Conservation (phyloP, 371 early-diverging fungal genomes). For the Apophysomyces variabilis region DNA sequence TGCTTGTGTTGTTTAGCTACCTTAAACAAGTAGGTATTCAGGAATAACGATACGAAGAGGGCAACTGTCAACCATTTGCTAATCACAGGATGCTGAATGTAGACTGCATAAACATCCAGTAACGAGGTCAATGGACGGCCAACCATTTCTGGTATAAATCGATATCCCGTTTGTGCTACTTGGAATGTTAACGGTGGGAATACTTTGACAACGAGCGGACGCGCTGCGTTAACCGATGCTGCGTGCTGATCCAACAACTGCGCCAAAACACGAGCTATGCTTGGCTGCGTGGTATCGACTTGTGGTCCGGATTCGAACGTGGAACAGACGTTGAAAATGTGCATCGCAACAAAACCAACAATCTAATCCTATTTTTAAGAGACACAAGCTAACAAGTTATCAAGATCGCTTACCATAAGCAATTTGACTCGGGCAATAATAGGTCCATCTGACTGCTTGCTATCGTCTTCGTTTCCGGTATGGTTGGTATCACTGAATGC, state of each 20-base stretch:
- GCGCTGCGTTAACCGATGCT: constrained; percentile 26
- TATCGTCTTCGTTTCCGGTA: constrained; percentile 15
- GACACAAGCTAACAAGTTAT: neutral
- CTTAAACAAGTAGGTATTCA: constrained; percentile 66
- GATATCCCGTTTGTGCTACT: constrained; percentile 17
- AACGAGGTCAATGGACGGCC: constrained; percentile 45
- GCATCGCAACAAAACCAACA: constrained; percentile 52
- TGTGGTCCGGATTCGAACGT: constrained; percentile 37
- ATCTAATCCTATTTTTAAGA: constrained; percentile 11
- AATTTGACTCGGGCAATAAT: constrained; percentile 60
- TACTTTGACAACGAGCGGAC: constrained; percentile 54
- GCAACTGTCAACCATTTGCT: constrained; percentile 59
- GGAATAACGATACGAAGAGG: constrained; percentile 55
- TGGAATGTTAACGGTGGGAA: constrained; percentile 52
- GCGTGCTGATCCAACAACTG: constrained; percentile 40
- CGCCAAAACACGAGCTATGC: constrained; percentile 39
- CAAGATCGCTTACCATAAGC: constrained; percentile 25
- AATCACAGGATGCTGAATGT: constrained; percentile 62
- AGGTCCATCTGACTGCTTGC: constrained; percentile 54
- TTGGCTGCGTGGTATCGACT: constrained; percentile 39
- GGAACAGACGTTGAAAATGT: constrained; percentile 64
- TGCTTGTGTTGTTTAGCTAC: constrained; percentile 49
- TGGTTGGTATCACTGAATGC: constrained; percentile 45
- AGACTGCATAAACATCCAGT: constrained; percentile 52
- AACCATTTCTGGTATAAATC: constrained; percentile 37